These are phyloP conservation scores for Globisporangium sylvaticum DNA, from an alignment of 352 stramenopile species.

Conservation along the genomic window DNA sequence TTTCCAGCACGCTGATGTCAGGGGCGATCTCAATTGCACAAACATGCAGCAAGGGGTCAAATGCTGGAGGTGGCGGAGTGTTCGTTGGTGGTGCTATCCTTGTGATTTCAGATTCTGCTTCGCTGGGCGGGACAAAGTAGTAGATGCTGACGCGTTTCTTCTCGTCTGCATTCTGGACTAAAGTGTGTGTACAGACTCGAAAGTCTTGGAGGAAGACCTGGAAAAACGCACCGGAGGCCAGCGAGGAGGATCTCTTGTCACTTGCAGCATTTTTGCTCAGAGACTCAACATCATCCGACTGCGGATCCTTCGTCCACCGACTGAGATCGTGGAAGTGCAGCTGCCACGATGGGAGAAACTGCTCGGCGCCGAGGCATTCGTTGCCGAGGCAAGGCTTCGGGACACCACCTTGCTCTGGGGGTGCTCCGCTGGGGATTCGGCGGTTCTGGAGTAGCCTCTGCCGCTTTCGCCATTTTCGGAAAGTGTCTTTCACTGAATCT, in stretches of 20 bases:
- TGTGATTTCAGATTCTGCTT: background rate
- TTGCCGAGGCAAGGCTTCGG: slow-evolving; percentile 50
- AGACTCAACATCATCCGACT: background rate
- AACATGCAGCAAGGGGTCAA: slow-evolving; percentile 31
- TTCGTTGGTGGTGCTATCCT: background rate
- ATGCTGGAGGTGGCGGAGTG: slow-evolving; percentile 6
- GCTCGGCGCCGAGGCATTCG: slow-evolving; percentile 38
- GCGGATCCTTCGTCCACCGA: slow-evolving; percentile 25
- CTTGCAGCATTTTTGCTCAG: background rate
- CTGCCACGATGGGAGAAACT: slow-evolving; percentile 49
- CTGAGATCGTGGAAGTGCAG: slow-evolving; percentile 52
- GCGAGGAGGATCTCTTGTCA: background rate
- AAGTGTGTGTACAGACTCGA: slow-evolving; percentile 16
- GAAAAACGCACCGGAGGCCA: slow-evolving; percentile 29
- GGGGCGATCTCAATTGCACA: slow-evolving; percentile 29
- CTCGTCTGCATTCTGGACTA: slow-evolving; percentile 9
- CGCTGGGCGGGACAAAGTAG: slow-evolving; percentile 26
- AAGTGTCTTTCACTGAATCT: slow-evolving; percentile 25
- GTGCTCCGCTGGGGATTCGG: slow-evolving; percentile 32
- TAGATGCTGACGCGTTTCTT: slow-evolving; percentile 17
- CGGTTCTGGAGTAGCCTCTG: slow-evolving; percentile 28
- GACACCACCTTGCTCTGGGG: slow-evolving; percentile 33
- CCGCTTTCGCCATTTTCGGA: slow-evolving; percentile 37
- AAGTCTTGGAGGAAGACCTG: slow-evolving; percentile 27
- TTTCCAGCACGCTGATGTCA: slow-evolving; percentile 14